Conservation (phyloP, 73 alveolate species). For the Uronychia binucleata region DNA sequence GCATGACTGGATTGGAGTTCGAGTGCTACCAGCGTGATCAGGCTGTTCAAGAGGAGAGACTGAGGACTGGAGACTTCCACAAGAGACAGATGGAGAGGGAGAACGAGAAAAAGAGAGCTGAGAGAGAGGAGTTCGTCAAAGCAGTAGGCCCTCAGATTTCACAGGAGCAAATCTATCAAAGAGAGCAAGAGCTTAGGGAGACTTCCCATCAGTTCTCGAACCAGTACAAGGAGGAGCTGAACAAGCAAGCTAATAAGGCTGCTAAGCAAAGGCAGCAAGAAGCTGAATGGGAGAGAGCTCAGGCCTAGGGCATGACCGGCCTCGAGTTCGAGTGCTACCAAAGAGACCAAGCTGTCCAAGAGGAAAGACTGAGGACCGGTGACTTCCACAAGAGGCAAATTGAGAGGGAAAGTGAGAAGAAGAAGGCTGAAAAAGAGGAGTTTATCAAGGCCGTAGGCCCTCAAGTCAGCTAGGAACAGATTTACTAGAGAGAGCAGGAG, state of each 20-base stretch:
- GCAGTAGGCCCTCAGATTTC: background rate
- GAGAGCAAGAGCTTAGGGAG: background rate
- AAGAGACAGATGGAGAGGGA: background rate
- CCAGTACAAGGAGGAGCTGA: background rate
- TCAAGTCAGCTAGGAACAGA: background rate
- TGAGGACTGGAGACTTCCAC: background rate
- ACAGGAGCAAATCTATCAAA: background rate
- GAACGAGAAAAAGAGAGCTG: background rate
- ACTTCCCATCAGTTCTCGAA: background rate
- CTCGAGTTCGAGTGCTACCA: too few relatives aligned
- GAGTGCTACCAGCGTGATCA: background rate
- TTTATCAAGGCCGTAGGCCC: background rate
- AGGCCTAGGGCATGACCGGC: too few relatives aligned
- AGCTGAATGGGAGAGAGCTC: too few relatives aligned
- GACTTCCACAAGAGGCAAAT: too few relatives aligned
- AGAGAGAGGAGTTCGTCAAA: background rate
- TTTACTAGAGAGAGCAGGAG: background rate
- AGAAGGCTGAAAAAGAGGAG: too few relatives aligned
- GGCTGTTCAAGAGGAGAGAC: background rate
- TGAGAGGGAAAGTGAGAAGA: too few relatives aligned
- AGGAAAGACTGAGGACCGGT: too few relatives aligned
- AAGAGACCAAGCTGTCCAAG: too few relatives aligned
- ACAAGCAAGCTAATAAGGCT: constrained; percentile 3
- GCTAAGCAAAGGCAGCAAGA: too few relatives aligned
- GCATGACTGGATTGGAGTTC: background rate